Evolutionary conservation across 2,329 filamentous ascomycete genomes (phyloP).

Genomic region (Fulvia fulva): DNA sequence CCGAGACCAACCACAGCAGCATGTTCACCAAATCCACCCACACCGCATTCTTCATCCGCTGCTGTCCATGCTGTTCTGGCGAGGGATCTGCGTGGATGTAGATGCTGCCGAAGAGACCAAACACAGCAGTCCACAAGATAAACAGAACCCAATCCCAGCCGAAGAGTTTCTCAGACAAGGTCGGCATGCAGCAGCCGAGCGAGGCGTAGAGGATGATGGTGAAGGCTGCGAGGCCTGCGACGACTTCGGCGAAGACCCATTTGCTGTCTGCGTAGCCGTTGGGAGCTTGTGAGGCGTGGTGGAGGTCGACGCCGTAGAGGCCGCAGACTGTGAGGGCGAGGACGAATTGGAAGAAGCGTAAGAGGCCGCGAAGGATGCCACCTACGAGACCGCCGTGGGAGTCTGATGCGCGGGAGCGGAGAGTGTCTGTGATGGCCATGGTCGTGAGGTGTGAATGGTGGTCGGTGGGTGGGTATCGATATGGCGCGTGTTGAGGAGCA

Average conservation of each 20-base stretch:
- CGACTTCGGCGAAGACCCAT: conserved; percentile 77
- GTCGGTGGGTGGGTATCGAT: background rate
- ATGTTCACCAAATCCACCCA: conserved; percentile 76
- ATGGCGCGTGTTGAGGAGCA: background rate
- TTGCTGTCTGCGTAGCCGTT: conserved; percentile 55
- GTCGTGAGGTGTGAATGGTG: conserved; percentile 1
- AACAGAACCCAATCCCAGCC: conserved; percentile 69
- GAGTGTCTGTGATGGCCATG: conserved; percentile 26
- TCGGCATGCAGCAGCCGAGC: conserved; percentile 52
- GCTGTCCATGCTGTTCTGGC: conserved; percentile 53
- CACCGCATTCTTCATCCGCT: conserved; percentile 79
- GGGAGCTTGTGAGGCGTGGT: conserved; percentile 48
- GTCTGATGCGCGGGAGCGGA: conserved; percentile 16
- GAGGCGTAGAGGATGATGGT: conserved; percentile 61
- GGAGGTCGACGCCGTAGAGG: conserved; percentile 69
- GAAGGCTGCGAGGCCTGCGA: conserved; percentile 61
- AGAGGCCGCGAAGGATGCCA: conserved; percentile 52
- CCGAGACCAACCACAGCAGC: conserved; percentile 69
- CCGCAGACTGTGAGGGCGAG: conserved; percentile 73
- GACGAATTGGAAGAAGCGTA: conserved; percentile 74
- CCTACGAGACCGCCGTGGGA: conserved; percentile 33
- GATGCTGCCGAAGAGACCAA: conserved; percentile 78
- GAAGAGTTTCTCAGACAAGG: conserved; percentile 47
- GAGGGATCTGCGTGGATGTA: conserved; percentile 65
- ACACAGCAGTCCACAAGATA: conserved; percentile 75